Evolutionary conservation across 2,329 filamentous ascomycete genomes (phyloP).

Genomic region (Laburnicola sp.): DNA sequence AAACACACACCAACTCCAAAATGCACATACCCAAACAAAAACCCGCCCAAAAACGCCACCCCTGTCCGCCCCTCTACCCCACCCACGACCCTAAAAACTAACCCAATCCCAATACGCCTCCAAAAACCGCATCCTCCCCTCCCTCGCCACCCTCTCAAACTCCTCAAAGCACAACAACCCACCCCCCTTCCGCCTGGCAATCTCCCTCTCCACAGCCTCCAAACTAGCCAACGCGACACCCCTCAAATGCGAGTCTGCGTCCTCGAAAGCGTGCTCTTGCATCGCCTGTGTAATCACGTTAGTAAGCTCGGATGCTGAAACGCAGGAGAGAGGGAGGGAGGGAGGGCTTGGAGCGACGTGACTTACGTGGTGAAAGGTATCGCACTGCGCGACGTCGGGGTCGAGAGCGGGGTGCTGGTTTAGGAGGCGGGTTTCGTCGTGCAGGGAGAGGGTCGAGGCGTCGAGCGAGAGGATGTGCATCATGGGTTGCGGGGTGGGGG

Average conservation of each 20-base stretch:
- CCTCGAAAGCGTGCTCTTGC: constrained; percentile 2
- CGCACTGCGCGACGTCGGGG: not conserved
- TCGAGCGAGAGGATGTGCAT: constrained; percentile 5
- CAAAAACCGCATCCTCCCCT: constrained; percentile 70
- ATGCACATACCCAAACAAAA: too few relatives aligned
- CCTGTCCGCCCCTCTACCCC: not conserved
- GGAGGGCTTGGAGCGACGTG: too few relatives aligned
- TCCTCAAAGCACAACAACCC: constrained; percentile 78
- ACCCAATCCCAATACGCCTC: constrained; percentile 87
- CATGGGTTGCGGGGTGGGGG: not conserved
- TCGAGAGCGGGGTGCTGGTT: constrained; percentile 1
- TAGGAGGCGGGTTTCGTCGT: constrained; percentile 2
- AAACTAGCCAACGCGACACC: constrained; percentile 51
- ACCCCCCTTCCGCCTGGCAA: constrained; percentile 72
- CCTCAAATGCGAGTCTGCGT: constrained; percentile 23
- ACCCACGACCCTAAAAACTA: constrained; percentile 48
- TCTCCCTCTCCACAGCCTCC: constrained; percentile 68
- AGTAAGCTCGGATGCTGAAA: constrained; percentile 11
- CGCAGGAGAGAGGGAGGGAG: constrained; percentile 7
- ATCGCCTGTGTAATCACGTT: constrained; percentile 16
- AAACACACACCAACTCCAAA: too few relatives aligned
- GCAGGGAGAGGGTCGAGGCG: not conserved
- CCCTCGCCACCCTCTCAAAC: constrained; percentile 73
- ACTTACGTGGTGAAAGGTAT: not conserved
- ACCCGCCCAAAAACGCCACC: too few relatives aligned